These are phyloP conservation scores for Trichomonas gallinae DNA, from an alignment of 208 protist species.

Conservation along the genomic window DNA sequence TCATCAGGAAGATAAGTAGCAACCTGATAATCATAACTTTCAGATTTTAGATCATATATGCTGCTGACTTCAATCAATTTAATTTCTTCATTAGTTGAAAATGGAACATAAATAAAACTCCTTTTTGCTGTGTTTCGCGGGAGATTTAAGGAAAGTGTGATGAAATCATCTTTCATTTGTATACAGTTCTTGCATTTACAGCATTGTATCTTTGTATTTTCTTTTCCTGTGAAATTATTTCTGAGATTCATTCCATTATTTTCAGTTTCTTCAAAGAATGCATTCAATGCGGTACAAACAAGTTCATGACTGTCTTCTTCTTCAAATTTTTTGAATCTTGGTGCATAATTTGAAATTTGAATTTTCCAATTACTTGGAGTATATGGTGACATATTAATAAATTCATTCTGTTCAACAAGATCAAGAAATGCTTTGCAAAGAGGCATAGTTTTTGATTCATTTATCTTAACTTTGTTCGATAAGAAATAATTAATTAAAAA, in stretches of 20 bases:
- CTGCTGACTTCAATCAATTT: too few species aligned
- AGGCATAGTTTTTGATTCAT: not conserved
- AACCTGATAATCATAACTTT: not conserved
- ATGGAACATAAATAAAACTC: not conserved
- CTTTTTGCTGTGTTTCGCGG: not conserved
- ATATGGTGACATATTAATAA: not conserved
- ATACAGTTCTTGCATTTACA: not conserved
- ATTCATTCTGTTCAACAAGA: not conserved
- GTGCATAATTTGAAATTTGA: not conserved
- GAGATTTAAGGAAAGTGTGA: not conserved
- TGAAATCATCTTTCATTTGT: not conserved
- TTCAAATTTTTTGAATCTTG: not conserved
- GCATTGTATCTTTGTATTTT: not conserved
- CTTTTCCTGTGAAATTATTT: not conserved
- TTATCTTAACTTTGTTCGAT: not conserved
- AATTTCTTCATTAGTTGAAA: not conserved
- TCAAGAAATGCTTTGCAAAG: not conserved
- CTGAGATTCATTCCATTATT: not conserved
- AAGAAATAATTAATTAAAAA: conserved; percentile 46
- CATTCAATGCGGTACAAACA: not conserved
- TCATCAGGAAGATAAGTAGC: not conserved
- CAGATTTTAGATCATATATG: not conserved
- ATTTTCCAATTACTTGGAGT: not conserved
- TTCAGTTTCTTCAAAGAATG: not conserved
- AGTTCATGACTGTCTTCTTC: not conserved